Evolutionary conservation across 2,329 filamentous ascomycete species (phyloP).

Genomic region (Ilyonectria robusta): DNA sequence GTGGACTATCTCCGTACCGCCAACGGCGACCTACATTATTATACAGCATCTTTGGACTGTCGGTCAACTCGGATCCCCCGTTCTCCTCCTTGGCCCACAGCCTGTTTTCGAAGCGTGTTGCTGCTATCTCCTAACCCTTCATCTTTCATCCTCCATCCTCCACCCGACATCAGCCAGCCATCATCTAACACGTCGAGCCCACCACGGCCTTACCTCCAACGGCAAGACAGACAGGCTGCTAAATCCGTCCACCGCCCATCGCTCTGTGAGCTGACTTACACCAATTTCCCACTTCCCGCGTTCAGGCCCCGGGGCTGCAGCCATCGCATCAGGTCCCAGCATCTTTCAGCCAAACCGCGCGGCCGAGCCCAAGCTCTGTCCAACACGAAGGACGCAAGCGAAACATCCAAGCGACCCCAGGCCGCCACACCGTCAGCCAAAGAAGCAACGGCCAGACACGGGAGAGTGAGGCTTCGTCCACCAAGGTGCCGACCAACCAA

Average conservation of each 20-base stretch:
- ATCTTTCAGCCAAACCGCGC: conserved; percentile 27
- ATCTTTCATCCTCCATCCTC: neutral
- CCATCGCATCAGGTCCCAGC: conserved; percentile 27
- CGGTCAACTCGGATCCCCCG: neutral
- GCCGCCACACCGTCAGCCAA: neutral
- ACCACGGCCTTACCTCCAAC: neutral
- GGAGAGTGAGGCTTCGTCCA: conserved; percentile 6
- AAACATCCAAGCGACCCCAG: conserved; percentile 20
- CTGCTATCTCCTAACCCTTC: neutral
- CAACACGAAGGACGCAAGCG: conserved; percentile 17
- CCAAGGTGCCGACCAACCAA: conserved; percentile 7
- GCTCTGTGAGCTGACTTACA: conserved; percentile 35
- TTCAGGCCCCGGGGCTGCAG: conserved; percentile 20
- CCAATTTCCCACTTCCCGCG: conserved; percentile 20
- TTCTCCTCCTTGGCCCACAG: conserved; percentile 5
- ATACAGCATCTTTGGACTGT: conserved; percentile 18
- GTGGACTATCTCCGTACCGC: neutral
- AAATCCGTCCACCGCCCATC: neutral
- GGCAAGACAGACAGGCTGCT: conserved; percentile 8
- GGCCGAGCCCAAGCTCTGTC: conserved; percentile 24
- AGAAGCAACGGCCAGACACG: conserved; percentile 12
- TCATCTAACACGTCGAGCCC: conserved; percentile 5
- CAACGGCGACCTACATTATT: conserved; percentile 5
- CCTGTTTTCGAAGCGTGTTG: neutral
- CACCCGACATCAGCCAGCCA: neutral